Conservation (phyloP, 2,329 filamentous ascomycete species). For the Ceratocystis smalleyi region DNA sequence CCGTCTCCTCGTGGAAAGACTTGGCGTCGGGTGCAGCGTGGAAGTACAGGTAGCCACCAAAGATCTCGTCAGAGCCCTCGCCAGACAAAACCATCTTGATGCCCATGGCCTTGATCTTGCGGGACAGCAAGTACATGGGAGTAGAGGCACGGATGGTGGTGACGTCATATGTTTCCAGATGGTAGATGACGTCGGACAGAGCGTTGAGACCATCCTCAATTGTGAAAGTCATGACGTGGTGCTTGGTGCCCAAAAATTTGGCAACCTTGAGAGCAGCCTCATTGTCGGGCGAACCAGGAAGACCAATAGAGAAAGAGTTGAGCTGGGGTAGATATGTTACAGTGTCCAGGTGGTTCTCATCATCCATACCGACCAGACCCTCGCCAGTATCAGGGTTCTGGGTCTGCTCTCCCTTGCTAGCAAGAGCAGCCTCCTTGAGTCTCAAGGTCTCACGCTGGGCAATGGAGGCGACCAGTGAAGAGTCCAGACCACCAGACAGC, state of each 20-base stretch:
- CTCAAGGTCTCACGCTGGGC: conserved; percentile 82
- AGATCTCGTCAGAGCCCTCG: conserved; percentile 95
- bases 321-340: conserved; percentile 85
- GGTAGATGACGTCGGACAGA: conserved; percentile 92
- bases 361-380: conserved; percentile 76
- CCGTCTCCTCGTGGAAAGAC: conserved; percentile 90
- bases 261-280: conserved; percentile 84
- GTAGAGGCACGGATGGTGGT: conserved; percentile 97
- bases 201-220: conserved; percentile 95
- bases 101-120: conserved; percentile 99
- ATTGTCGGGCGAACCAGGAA: conserved; percentile 83
- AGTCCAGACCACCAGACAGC: conserved; percentile 88
- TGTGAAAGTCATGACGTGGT: conserved; percentile 96
- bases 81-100: conserved; percentile 99
- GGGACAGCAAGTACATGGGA: conserved; percentile 91
- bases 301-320: conserved; percentile 96
- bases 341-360: conserved; percentile 75
- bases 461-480: conserved; percentile 85
- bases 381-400: conserved; percentile 39
- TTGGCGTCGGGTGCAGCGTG: conserved; percentile 80
- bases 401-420: conserved; percentile 30
- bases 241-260: conserved; percentile 91
- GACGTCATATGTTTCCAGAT: conserved; percentile 94
- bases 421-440: conserved; percentile 49
- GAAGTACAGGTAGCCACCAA: conserved; percentile 98